Conservation (phyloP, 148 eudicot genomes). For the Cornus florida region DNA sequence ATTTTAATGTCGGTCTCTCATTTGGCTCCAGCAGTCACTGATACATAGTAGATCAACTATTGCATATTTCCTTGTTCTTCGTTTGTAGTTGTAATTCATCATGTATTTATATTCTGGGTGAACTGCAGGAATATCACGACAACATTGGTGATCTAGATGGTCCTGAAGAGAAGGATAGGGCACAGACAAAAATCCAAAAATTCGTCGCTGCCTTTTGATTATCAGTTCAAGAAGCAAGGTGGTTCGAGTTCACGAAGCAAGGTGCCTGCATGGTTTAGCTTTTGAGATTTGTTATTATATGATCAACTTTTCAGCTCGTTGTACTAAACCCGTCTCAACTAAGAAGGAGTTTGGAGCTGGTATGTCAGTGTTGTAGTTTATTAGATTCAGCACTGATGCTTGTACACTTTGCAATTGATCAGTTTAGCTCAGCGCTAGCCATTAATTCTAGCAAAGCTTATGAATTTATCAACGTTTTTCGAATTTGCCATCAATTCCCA, state of each 20-base stretch:
- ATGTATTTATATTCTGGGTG: neutral
- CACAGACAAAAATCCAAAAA: constrained; percentile 70
- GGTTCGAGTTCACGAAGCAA: constrained; percentile 3
- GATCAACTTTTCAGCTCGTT: neutral
- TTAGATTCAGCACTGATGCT: neutral
- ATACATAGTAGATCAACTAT: neutral
- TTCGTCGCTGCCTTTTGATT: constrained; percentile 66
- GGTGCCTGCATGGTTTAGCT: neutral
- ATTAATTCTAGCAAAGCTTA: neutral
- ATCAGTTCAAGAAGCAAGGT: neutral
- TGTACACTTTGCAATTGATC: neutral
- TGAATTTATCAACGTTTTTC: too few relatives aligned
- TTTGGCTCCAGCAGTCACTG: neutral
- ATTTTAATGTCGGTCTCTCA: too few relatives aligned
- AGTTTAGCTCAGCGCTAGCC: neutral
- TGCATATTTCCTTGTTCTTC: neutral
- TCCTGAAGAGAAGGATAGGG: constrained; percentile 96
- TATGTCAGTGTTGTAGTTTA: neutral
- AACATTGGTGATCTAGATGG: constrained; percentile 97
- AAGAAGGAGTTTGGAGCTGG: neutral
- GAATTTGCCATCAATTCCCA: too few relatives aligned
- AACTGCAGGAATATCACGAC: constrained; percentile 81
- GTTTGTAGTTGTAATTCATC: neutral
- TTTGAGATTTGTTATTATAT: neutral
- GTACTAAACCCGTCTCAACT: neutral